These are phyloP conservation scores for Monascus purpureus DNA, from an alignment of 495 filamentous ascomycete genomes.

Conservation along the genomic window DNA sequence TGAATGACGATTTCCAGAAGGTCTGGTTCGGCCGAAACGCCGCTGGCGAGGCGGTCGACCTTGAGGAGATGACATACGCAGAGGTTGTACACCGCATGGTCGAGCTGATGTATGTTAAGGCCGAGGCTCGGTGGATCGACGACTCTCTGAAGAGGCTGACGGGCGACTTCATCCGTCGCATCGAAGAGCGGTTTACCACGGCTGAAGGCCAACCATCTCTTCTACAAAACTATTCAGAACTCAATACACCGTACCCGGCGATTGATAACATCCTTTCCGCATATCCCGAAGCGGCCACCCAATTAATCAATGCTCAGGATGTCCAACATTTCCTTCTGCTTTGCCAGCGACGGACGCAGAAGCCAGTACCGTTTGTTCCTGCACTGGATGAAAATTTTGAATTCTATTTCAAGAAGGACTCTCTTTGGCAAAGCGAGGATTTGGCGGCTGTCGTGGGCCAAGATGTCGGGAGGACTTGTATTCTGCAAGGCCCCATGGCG, in stretches of 20 bases:
- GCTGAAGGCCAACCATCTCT: conserved; percentile 53
- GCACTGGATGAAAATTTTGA: conserved; percentile 89
- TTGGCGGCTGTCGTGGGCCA: conserved; percentile 89
- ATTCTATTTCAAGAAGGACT: conserved; percentile 99
- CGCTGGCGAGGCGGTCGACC: conserved; percentile 61
- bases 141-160: conserved; percentile 65
- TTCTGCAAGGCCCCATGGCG: conserved; percentile 89
- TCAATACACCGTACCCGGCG: conserved; percentile 66
- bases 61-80: conserved; percentile 95
- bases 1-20: conserved; percentile 97
- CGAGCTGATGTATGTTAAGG: conserved; percentile 89
- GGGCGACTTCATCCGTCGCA: conserved; percentile 85
- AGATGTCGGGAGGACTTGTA: conserved; percentile 88
- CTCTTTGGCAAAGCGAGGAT: conserved; percentile 98
- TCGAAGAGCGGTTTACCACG: conserved; percentile 82
- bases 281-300: conserved; percentile 73
- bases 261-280: conserved; percentile 65
- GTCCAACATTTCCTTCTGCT: conserved; percentile 89
- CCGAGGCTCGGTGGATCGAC: conserved; percentile 91
- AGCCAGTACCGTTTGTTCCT: conserved; percentile 92
- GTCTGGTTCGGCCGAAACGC: conserved; percentile 95
- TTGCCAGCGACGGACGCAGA: conserved; percentile 87
- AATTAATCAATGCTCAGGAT: conserved; percentile 95
- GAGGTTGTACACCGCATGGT: conserved; percentile 92
- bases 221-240: conserved; percentile 73